Evolutionary conservation across 139 green algal genomes (phyloP).

Genomic region (Gonium pectorale): DNA sequence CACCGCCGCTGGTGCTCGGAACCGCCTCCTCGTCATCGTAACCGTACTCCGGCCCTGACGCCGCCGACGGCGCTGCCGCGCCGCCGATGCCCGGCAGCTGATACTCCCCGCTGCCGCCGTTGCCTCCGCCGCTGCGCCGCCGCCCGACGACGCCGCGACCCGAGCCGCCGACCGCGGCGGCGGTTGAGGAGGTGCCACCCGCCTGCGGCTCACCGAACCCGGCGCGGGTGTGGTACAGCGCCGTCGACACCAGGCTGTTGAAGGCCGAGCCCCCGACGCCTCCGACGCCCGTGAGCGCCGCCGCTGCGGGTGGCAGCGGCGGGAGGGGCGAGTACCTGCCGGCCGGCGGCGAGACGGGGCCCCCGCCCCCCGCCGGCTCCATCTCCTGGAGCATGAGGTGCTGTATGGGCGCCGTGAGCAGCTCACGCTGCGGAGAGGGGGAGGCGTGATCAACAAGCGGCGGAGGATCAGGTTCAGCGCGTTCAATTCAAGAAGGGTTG

Average conservation of each 20-base stretch:
- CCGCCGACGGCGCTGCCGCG: neutral
- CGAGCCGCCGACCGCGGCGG: neutral
- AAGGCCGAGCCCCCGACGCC: neutral
- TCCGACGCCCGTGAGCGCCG: neutral
- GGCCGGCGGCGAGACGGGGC: neutral
- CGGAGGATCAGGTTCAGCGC: too few species aligned
- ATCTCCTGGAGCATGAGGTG: neutral
- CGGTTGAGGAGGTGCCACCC: too few species aligned
- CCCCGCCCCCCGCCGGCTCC: neutral
- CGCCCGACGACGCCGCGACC: neutral
- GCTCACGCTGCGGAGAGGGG: neutral
- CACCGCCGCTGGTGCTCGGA: neutral
- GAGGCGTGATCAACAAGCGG: neutral
- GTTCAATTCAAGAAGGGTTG: too few species aligned
- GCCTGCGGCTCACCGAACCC: neutral
- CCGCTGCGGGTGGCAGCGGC: slow-evolving; percentile 4
- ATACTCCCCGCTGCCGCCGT: neutral
- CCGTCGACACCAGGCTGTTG: neutral
- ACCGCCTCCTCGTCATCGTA: neutral
- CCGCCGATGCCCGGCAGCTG: neutral
- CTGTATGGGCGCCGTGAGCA: slow-evolving; percentile 1
- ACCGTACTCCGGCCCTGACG: neutral
- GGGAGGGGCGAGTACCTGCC: neutral
- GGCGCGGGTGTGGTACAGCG: slow-evolving; percentile 1
- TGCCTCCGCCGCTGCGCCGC: too few species aligned